These are phyloP conservation scores for Agaricus sinodeliciosus DNA, from an alignment of 768 basidiomycete genomes.

Conservation along the genomic window DNA sequence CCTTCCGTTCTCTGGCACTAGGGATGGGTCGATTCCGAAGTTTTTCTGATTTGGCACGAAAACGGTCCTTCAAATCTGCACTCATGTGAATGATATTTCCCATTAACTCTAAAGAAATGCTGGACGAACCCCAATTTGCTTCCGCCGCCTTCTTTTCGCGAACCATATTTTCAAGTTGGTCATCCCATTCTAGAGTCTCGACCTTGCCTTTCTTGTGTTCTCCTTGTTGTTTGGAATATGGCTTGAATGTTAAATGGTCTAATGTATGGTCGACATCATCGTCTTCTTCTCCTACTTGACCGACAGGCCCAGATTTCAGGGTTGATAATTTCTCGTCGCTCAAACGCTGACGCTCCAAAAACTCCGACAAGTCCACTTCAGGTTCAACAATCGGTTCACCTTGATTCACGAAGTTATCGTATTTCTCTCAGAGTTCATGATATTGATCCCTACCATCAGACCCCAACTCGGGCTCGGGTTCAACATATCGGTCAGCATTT, in stretches of 20 bases:
- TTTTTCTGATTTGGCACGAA: slow-evolving; percentile 48
- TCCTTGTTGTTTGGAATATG: slow-evolving; percentile 9
- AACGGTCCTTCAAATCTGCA: slow-evolving; percentile 53
- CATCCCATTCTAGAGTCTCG: slow-evolving; percentile 63
- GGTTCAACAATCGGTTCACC: slow-evolving; percentile 65
- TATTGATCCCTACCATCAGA: slow-evolving; percentile 52
- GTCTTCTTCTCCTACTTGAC: slow-evolving; percentile 37
- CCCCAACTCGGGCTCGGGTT: slow-evolving; percentile 62
- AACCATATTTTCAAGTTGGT: slow-evolving; percentile 54
- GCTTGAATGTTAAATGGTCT: slow-evolving; percentile 39
- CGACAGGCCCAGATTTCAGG: slow-evolving; percentile 12
- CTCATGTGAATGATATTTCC: neutral
- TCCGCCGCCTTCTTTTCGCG: slow-evolving; percentile 71
- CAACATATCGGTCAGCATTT: slow-evolving; percentile 70
- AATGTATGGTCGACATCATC: slow-evolving; percentile 57
- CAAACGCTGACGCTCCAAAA: slow-evolving; percentile 57
- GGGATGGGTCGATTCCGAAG: slow-evolving; percentile 31
- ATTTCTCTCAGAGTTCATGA: neutral
- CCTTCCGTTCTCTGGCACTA: slow-evolving; percentile 26
- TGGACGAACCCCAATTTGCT: slow-evolving; percentile 58
- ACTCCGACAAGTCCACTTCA: slow-evolving; percentile 63
- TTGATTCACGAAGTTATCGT: slow-evolving; percentile 15
- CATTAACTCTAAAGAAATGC: neutral
- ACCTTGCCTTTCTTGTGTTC: slow-evolving; percentile 56
- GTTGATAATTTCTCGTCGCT: slow-evolving; percentile 29